A percentile compares a stretch with the other conserved stretches of the same genome.
Evolutionary conservation across 352 stramenopile species (phyloP).

Genomic region (Pythium folliculosum): DNA sequence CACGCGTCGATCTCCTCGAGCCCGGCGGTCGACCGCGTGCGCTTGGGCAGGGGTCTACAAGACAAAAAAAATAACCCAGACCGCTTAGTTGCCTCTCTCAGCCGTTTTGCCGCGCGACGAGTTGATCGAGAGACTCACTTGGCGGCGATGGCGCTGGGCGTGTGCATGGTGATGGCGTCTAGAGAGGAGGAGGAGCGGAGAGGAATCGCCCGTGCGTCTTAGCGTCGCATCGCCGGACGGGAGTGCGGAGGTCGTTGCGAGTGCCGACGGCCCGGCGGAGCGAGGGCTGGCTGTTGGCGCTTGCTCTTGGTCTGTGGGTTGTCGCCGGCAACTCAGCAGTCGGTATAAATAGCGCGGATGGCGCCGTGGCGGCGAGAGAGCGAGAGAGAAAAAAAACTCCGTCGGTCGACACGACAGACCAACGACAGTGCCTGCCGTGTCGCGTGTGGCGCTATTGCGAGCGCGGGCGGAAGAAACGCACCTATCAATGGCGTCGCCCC

Average conservation of each 20-base stretch:
- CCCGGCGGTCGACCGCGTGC: conserved; percentile 55
- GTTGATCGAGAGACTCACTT: background rate
- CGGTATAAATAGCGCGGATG: conserved; percentile 14
- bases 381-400: background rate
- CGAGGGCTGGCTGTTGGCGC: background rate
- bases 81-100: background rate
- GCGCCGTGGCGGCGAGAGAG: conserved; percentile 5
- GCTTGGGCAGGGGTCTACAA: conserved; percentile 57
- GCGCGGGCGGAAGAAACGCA: no score
- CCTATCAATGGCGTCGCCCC: no score
- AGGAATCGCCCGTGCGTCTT: conserved; percentile 1
- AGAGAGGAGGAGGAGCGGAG: background rate
- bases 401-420: background rate
- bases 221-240: conserved; percentile 6
- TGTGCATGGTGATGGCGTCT: conserved; percentile 16
- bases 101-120: background rate
- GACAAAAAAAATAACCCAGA: background rate
- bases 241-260: background rate
- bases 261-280: background rate
- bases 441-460: background rate
- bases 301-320: background rate
- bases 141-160: conserved; percentile 15
- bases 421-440: background rate
- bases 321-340: conserved; percentile 18
- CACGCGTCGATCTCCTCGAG: conserved; percentile 47